Evolutionary conservation across 139 green algal genomes (phyloP).

Genomic region (Tetradesmus obliquus): DNA sequence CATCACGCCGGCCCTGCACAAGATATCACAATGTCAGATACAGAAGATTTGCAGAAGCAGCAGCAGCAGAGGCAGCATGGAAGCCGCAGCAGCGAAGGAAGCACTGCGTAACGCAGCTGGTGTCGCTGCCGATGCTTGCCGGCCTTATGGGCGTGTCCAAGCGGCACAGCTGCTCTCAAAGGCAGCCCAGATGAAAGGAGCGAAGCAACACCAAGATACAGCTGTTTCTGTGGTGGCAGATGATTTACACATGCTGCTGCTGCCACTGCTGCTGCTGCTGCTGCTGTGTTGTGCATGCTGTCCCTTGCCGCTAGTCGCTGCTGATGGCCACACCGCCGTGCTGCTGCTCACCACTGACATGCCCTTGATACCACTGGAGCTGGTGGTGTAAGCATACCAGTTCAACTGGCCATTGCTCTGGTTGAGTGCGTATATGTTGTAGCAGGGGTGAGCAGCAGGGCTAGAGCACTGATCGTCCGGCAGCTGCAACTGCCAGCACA

Average conservation of each 20-base stretch:
- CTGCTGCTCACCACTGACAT: neutral
- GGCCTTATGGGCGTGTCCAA: too few relatives aligned
- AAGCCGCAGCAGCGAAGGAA: neutral
- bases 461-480: constrained; percentile 10
- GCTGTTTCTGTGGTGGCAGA: neutral
- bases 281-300: neutral
- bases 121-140: too few relatives aligned
- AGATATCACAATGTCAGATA: neutral
- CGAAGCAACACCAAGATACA: too few relatives aligned
- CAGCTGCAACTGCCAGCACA: constrained; percentile 29
- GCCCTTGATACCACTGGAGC: constrained; percentile 9
- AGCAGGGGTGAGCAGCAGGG: constrained; percentile 9
- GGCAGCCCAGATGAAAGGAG: too few relatives aligned
- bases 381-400: constrained; percentile 41
- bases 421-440: constrained; percentile 43
- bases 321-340: neutral
- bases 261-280: neutral
- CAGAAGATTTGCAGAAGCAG: neutral
- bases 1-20: neutral
- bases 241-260: neutral
- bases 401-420: constrained; percentile 16
- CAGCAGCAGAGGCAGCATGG: neutral
- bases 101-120: too few relatives aligned
- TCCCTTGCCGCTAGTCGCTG: too few relatives aligned
- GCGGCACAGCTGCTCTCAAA: too few relatives aligned